Percentiles rank a stretch among this genome's conserved stretches.
Evolutionary conservation across 345 rosid genomes (phyloP).

Genomic region (Salix arbutifolia): DNA sequence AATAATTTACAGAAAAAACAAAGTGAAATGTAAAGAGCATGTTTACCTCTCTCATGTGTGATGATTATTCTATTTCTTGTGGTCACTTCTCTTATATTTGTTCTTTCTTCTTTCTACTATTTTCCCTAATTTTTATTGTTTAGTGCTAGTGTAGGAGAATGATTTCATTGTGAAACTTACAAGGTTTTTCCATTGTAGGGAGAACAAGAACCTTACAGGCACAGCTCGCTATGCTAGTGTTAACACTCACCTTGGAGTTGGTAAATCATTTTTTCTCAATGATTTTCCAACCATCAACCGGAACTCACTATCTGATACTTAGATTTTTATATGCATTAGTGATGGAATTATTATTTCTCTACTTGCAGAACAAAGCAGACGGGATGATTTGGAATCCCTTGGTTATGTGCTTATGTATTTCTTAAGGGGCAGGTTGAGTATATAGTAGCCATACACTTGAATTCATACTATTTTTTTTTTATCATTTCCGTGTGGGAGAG

Average conservation of each 20-base stretch:
- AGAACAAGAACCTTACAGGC: slow-evolving; percentile 96
- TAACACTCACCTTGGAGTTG: slow-evolving; percentile 96
- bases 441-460: neutral
- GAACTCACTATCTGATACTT: neutral
- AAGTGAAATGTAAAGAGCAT: neutral
- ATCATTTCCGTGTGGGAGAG: neutral
- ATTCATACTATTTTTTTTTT: neutral
- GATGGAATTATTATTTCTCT: slow-evolving; percentile 8
- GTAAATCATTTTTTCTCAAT: slow-evolving; percentile 36
- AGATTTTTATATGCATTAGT: neutral
- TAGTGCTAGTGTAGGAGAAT: neutral
- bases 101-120: neutral
- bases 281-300: neutral
- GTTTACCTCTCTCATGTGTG: neutral
- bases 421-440: slow-evolving; percentile 79
- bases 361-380: slow-evolving; percentile 89
- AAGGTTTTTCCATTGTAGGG: slow-evolving; percentile 44
- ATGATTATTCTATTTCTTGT: neutral
- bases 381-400: slow-evolving; percentile 98
- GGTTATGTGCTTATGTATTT: slow-evolving; percentile 98
- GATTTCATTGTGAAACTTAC: neutral
- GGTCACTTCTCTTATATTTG: neutral
- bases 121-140: neutral
- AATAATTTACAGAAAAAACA: neutral
- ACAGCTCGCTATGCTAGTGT: slow-evolving; percentile 98